These are phyloP conservation scores for Ilex asprella DNA, from an alignment of 257 asterid species.

Conservation along the genomic window DNA sequence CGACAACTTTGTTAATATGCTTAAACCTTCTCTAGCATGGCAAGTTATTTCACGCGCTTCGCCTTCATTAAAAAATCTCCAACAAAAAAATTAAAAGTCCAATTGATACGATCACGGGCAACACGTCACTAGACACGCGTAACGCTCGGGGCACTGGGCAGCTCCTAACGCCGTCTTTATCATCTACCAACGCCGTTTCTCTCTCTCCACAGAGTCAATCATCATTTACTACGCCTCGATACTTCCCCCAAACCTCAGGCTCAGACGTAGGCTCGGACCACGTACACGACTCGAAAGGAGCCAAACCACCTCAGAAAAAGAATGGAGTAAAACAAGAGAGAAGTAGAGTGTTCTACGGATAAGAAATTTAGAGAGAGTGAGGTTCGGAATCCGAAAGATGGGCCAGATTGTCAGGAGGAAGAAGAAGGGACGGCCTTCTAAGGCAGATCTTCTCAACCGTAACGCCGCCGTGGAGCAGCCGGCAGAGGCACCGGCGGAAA, in stretches of 20 bases:
- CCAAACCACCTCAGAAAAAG: conserved; percentile 38
- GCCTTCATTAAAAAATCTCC: too few relatives aligned
- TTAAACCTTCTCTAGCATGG: too few relatives aligned
- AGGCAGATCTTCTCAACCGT: conserved; percentile 47
- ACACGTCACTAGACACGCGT: conserved; percentile 15
- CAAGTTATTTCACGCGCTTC: too few relatives aligned
- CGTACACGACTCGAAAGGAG: conserved; percentile 23
- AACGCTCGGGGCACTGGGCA: conserved; percentile 25
- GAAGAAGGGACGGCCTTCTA: conserved; percentile 87
- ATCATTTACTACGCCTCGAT: conserved; percentile 7
- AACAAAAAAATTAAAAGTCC: too few relatives aligned
- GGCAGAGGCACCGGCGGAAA: conserved; percentile 23
- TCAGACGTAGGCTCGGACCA: conserved; percentile 40
- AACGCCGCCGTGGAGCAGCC: conserved; percentile 17
- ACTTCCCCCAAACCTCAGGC: conserved; percentile 31
- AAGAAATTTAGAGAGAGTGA: conserved; percentile 14
- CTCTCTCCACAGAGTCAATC: conserved; percentile 7
- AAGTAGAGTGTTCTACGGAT: conserved; percentile 28
- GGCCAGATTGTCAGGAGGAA: conserved; percentile 84
- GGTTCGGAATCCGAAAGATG: conserved; percentile 38
- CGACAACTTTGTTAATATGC: too few relatives aligned
- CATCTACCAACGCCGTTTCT: conserved; percentile 33
- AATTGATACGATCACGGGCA: too few relatives aligned
- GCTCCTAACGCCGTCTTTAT: conserved; percentile 37
- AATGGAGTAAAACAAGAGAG: conserved; percentile 67